Evolutionary conservation across 2,329 filamentous ascomycete species (phyloP).

Genomic region (Dryadomyces quercivorus): DNA sequence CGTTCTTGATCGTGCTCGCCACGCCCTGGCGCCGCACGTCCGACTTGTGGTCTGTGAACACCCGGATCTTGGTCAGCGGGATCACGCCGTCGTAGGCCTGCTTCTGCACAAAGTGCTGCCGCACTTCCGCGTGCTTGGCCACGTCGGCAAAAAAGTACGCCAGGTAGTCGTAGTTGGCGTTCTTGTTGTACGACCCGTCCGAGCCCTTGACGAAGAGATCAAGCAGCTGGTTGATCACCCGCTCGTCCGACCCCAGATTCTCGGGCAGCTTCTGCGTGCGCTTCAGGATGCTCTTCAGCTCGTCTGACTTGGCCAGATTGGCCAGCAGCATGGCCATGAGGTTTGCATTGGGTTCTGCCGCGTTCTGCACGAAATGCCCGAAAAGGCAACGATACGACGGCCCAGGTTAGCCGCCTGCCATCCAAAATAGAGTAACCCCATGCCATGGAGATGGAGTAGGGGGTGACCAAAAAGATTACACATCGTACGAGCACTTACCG

Average conservation of each 20-base stretch:
- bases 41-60: conserved; percentile 86
- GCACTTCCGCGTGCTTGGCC: conserved; percentile 64
- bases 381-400: no score
- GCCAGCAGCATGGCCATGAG: conserved; percentile 83
- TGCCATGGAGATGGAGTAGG: background rate
- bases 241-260: conserved; percentile 57
- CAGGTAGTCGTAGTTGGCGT: conserved; percentile 83
- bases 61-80: conserved; percentile 83
- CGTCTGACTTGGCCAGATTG: conserved; percentile 75
- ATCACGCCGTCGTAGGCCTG: conserved; percentile 72
- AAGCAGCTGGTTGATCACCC: conserved; percentile 79
- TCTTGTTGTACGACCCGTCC: conserved; percentile 68
- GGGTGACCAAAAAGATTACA: background rate
- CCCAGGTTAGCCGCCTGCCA: no score
- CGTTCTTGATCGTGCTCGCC: conserved; percentile 91
- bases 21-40: conserved; percentile 81
- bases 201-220: conserved; percentile 94
- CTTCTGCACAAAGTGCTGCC: conserved; percentile 60
- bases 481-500: conserved; percentile 37
- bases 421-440: background rate
- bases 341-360: conserved; percentile 71
- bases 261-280: conserved; percentile 58
- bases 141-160: conserved; percentile 91
- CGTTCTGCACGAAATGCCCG: conserved; percentile 22
- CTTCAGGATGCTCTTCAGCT: conserved; percentile 54